These are phyloP conservation scores for Nannochloropsis gaditana DNA, from an alignment of 108 stramenopile genomes.

Conservation along the genomic window DNA sequence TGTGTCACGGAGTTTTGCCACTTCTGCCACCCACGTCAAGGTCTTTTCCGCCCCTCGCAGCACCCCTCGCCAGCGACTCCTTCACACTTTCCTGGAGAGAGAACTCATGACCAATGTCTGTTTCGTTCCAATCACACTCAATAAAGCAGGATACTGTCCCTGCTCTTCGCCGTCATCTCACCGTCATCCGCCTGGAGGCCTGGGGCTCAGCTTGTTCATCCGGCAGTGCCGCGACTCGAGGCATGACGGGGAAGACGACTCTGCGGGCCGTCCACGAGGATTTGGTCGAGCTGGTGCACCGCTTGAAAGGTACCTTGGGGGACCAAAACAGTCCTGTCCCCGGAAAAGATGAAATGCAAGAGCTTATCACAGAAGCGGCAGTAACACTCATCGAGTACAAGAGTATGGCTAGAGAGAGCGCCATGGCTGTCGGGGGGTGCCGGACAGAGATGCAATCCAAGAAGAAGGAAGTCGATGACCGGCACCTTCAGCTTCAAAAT, in stretches of 20 bases:
- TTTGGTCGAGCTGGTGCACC: neutral
- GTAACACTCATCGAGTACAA: neutral
- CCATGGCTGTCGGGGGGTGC: neutral
- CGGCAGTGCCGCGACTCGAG: too few species aligned
- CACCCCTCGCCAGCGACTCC: too few species aligned
- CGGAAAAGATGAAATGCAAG: neutral
- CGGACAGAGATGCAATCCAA: constrained; percentile 19
- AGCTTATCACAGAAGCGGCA: neutral
- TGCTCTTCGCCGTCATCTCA: too few species aligned
- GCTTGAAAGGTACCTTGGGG: neutral
- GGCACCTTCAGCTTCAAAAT: constrained; percentile 51
- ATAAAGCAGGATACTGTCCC: too few species aligned
- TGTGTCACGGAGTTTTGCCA: too few species aligned
- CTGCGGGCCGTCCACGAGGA: constrained; percentile 1
- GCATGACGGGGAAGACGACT: neutral
- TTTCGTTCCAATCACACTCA: too few species aligned
- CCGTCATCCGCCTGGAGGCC: too few species aligned
- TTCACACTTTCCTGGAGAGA: too few species aligned
- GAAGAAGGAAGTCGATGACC: constrained; percentile 27
- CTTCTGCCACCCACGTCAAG: too few species aligned
- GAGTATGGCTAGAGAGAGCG: neutral
- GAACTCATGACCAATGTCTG: too few species aligned
- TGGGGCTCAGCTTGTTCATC: too few species aligned
- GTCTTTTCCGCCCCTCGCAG: too few species aligned
- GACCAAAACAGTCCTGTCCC: neutral